Evolutionary conservation across 164 flowering plant genomes (phyloP).

Genomic region (Umbilicus rupestris): DNA sequence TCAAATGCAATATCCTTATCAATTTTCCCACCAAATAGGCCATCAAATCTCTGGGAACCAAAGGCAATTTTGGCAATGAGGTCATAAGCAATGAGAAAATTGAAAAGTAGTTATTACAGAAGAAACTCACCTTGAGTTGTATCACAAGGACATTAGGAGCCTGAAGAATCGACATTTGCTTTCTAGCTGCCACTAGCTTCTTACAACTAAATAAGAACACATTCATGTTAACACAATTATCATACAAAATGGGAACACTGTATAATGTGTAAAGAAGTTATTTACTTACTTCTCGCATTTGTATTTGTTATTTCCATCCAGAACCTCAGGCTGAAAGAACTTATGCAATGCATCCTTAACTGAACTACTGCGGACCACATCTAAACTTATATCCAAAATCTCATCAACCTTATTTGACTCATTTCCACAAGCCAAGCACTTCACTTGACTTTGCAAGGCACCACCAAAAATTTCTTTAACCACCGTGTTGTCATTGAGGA

Average conservation of each 20-base stretch:
- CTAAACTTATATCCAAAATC: conserved; percentile 93
- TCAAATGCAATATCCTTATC: conserved; percentile 74
- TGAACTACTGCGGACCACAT: conserved; percentile 50
- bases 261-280: not conserved
- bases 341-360: conserved; percentile 59
- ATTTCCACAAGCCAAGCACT: conserved; percentile 63
- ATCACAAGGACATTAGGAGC: conserved; percentile 94
- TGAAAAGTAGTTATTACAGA: not conserved
- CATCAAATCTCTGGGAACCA: conserved; percentile 74
- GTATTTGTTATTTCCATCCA: conserved; percentile 91
- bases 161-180: conserved; percentile 81
- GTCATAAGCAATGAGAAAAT: not conserved
- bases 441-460: conserved; percentile 82
- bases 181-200: conserved; percentile 77
- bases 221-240: not conserved
- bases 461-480: conserved; percentile 94
- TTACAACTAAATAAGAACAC: conserved; percentile 53
- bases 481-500: conserved; percentile 22
- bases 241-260: not conserved
- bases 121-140: conserved; percentile 68
- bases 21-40: conserved; percentile 72
- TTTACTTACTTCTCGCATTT: conserved; percentile 69
- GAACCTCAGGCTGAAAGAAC: conserved; percentile 78
- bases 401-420: conserved; percentile 89
- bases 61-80: conserved; percentile 8